Conservation (phyloP, 1,284 basidiomycete genomes). For the Naganishia albida region DNA sequence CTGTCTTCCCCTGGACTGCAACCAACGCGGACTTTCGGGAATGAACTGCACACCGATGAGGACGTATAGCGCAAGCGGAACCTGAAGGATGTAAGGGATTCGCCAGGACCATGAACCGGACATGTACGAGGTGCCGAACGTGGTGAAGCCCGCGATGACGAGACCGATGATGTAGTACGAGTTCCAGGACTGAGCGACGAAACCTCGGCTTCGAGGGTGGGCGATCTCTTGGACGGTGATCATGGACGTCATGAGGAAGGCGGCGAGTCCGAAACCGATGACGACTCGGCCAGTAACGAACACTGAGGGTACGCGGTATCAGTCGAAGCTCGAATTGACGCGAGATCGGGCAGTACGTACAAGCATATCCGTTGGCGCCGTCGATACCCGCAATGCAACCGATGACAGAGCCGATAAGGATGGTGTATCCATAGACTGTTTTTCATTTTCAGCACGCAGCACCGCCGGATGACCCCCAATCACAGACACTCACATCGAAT, state of each 20-base stretch:
- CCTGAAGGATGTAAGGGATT: slow-evolving; percentile 44
- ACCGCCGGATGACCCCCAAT: too few relatives aligned
- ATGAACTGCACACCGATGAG: slow-evolving; percentile 55
- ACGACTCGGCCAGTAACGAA: slow-evolving; percentile 51
- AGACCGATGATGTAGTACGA: slow-evolving; percentile 54
- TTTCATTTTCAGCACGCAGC: slow-evolving; percentile 7
- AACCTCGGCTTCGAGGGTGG: slow-evolving; percentile 48
- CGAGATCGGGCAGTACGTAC: slow-evolving; percentile 37
- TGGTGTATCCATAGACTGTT: slow-evolving; percentile 52
- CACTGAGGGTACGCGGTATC: slow-evolving; percentile 34
- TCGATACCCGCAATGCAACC: slow-evolving; percentile 49
- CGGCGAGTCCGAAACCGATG: slow-evolving; percentile 54
- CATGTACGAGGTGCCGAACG: slow-evolving; percentile 47
- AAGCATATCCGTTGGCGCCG: slow-evolving; percentile 48
- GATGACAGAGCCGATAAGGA: slow-evolving; percentile 51
- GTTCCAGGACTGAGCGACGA: slow-evolving; percentile 51
- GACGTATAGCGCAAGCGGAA: slow-evolving; percentile 37
- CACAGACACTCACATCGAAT: slow-evolving; percentile 46
- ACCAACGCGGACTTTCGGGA: slow-evolving; percentile 54
- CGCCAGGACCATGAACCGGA: slow-evolving; percentile 42
- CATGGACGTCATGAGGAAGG: slow-evolving; percentile 55
- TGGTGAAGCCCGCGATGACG: slow-evolving; percentile 53
- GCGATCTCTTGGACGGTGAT: slow-evolving; percentile 54
- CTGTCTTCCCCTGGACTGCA: slow-evolving; percentile 47
- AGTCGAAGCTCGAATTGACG: neutral